Evolutionary conservation across 2,329 filamentous ascomycete genomes (phyloP), one percentile per base, ranked within the genome.

Genomic region (Trichoderma brevicompactum): DNA sequence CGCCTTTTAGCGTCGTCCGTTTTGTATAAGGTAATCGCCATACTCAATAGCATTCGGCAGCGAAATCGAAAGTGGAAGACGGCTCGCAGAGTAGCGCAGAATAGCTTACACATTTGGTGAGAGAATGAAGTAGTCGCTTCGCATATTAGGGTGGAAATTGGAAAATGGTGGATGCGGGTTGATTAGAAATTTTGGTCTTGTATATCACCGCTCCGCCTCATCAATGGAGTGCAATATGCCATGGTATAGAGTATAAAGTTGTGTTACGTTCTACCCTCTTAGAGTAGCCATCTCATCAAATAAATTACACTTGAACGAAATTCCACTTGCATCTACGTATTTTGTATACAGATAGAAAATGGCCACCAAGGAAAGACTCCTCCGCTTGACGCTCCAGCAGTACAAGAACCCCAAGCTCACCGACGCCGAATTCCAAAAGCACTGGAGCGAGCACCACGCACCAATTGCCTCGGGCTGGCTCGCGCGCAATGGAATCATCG

Each of bases 391-490:
- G 4, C 43, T 59, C 32, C 15, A 36, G 55, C 32, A 59, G 9
- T 49, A 38, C 55, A 38, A 48, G 17, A 59, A 48, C 4, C 55
- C 32, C n/a, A 36, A 7, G 0, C 13, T 48, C 55, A 23, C 5
- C 17, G 32, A 59, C 13, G 55, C 23, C 1, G 10, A 59, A 48
- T 49, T 48, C 32, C 55, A 59, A 15, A 59, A 59, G 13, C 55
- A 48, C 43, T 48, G n/a, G 43, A 49, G 32, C 32, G 55, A 59
- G 43, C 17, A 59, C 43, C 55, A 48, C 43, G 32, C 55, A n/a
- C 43, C 55, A 7, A 15, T 59, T 9, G 43, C 55, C 28, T 59
- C 55, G 1, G 19, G n/a, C 32, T 48, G 28, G 12, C 43, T 38
- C 12, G 55, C 55, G 7, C 43, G 32, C 17, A 48, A 48, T 12